These are phyloP conservation scores for Chloranthus sessilifolius DNA, from an alignment of 164 flowering plant genomes.

Conservation along the genomic window DNA sequence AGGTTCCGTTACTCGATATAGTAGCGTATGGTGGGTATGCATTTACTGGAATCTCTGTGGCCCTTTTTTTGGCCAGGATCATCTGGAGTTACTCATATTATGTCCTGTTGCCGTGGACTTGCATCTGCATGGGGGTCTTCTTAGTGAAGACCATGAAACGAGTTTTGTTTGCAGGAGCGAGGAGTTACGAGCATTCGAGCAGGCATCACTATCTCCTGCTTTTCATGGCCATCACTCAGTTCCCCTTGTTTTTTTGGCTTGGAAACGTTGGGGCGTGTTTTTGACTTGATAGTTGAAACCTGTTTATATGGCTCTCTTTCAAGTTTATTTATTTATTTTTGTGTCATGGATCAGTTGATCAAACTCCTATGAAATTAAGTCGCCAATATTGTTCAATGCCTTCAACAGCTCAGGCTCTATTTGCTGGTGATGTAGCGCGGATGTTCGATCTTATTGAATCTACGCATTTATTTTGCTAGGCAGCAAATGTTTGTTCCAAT, in stretches of 20 bases:
- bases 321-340: too few relatives aligned
- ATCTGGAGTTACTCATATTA: conserved; percentile 32
- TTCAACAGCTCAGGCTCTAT: too few relatives aligned
- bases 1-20: conserved; percentile 39
- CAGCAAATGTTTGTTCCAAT: too few relatives aligned
- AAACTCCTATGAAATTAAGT: too few relatives aligned
- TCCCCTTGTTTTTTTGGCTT: conserved; percentile 42
- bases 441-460: too few relatives aligned
- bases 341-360: too few relatives aligned
- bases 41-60: conserved; percentile 35
- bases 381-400: too few relatives aligned
- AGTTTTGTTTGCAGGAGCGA: conserved; percentile 35
- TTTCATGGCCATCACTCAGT: conserved; percentile 37
- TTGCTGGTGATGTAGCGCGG: too few relatives aligned
- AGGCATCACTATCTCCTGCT: conserved; percentile 36
- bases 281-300: too few relatives aligned
- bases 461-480: too few relatives aligned
- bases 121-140: conserved; percentile 40
- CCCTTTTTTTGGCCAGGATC: conserved; percentile 34
- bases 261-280: conserved; percentile 28
- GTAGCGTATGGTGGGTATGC: conserved; percentile 49
- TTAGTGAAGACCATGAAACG: conserved; percentile 45
- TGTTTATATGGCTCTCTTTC: too few relatives aligned
- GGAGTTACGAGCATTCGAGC: conserved; percentile 29
- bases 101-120: conserved; percentile 34